Evolutionary conservation across 768 basidiomycete species (phyloP), one percentile per base, ranked within the genome.

Genomic region (Mycena kentingensis): DNA sequence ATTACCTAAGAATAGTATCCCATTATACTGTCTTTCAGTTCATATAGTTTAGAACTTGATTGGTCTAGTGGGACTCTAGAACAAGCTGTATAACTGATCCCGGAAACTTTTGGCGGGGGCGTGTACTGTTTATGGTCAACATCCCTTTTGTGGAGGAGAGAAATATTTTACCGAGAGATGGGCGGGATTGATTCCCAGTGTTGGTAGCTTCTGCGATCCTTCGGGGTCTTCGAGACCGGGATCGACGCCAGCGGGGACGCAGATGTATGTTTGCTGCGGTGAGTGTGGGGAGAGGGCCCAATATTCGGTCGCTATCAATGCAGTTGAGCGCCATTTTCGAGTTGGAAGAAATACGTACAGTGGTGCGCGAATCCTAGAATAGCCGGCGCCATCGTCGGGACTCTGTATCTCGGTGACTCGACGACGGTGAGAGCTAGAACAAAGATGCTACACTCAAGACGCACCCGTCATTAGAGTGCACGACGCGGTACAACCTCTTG

Each of bases 221-320:
- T n/a, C 2, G 4, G 57, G 57, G 35, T 58, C 57, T 44, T 58
- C 57, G 8, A n/a, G n/a, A n/a, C n/a, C n/a, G n/a, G n/a, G n/a
- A n/a, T 32, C 6, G 0, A 58, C 21, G 15, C 52, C 57, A 0
- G 52, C 38, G n/a, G 28, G 52, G 49, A 5, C 37, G 49, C 57
- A 58, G 24, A 54, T 54, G 18, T 49, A 52, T 16, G 57, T 58
- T 24, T 58, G 57, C 39, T 58, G 57, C 1, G 57, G 57, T 5
- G 57, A 58, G 32, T 58, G 57, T 4, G 57, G 57, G 15, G 57
- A 58, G 2, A 58, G 49, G 5, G 52, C 48, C 57, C 57, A 58
- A 45, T 58, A 58, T 26, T 58, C 57, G n/a, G 49, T 58, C 13
- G 48, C 57, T 58, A 34, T 19, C n/a, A n/a, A 25, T 4, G 5